Conservation (phyloP, 257 asterid genomes). For the Marsdenia floribunda region DNA sequence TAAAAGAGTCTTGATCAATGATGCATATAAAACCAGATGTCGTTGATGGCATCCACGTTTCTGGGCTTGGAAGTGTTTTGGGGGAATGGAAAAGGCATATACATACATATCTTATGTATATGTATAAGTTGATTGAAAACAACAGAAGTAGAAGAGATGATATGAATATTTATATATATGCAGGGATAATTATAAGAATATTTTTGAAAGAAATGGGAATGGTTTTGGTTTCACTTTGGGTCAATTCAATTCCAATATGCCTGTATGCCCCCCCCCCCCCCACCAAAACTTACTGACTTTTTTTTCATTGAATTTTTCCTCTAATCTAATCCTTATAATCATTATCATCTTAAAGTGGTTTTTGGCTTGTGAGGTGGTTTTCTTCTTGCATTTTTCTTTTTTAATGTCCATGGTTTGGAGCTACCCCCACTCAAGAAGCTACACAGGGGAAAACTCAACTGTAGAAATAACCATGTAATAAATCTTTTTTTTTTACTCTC, state of each 20-base stretch:
- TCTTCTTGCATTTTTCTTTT: no score
- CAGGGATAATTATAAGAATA: constrained; percentile 2
- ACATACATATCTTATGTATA: no score
- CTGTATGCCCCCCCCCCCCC: constrained; percentile 7
- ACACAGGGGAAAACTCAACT: no score
- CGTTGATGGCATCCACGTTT: neutral
- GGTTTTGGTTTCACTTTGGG: neutral
- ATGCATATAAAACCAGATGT: constrained; percentile 4
- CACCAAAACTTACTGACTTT: constrained; percentile 22
- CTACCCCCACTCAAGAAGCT: no score
- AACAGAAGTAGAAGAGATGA: neutral
- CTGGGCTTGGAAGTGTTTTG: constrained; percentile 10
- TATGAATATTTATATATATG: neutral
- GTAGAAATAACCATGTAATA: no score
- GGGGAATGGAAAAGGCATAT: constrained; percentile 1
- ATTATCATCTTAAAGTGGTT: no score
- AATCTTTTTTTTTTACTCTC: no score
- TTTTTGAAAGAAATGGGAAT: neutral
- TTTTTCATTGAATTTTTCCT: neutral
- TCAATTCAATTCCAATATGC: constrained; percentile 8
- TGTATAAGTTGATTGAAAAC: constrained; percentile 3
- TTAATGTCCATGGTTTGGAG: no score
- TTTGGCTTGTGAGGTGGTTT: no score
- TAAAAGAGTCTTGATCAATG: neutral
- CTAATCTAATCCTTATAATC: neutral